These are phyloP conservation scores for Plectranthus barbatus DNA, from an alignment of 257 asterid species.

Conservation along the genomic window DNA sequence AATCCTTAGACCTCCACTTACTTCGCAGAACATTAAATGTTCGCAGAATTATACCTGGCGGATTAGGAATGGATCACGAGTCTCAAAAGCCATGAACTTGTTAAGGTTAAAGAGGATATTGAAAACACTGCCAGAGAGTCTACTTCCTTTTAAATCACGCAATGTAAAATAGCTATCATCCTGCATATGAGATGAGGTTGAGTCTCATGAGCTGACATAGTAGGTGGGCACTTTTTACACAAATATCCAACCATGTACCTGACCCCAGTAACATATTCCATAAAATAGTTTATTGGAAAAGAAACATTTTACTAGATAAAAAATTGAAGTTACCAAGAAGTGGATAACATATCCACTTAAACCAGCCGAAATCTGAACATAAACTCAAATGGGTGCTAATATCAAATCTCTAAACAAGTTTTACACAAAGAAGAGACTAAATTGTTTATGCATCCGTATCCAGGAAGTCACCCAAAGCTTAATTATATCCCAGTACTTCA, in stretches of 20 bases:
- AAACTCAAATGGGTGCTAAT: neutral
- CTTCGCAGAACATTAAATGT: neutral
- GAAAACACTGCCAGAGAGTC: conserved; percentile 84
- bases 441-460: neutral
- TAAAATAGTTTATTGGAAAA: neutral
- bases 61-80: conserved; percentile 92
- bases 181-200: conserved; percentile 37
- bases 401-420: neutral
- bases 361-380: neutral
- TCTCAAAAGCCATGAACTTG: conserved; percentile 98
- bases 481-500: neutral
- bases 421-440: neutral
- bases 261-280: neutral
- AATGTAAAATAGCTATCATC: conserved; percentile 76
- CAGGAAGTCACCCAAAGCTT: neutral
- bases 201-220: conserved; percentile 10
- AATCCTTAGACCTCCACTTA: neutral
- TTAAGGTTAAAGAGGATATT: conserved; percentile 94
- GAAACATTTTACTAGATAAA: too few relatives aligned
- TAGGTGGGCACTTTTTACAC: neutral
- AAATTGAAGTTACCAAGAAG: neutral
- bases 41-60: conserved; percentile 67
- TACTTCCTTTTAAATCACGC: conserved; percentile 83
- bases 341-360: neutral
- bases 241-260: neutral